phyloP scores from a whole-genome alignment of 768 basidiomycete species.

The Termitomyces sp. region DNA sequence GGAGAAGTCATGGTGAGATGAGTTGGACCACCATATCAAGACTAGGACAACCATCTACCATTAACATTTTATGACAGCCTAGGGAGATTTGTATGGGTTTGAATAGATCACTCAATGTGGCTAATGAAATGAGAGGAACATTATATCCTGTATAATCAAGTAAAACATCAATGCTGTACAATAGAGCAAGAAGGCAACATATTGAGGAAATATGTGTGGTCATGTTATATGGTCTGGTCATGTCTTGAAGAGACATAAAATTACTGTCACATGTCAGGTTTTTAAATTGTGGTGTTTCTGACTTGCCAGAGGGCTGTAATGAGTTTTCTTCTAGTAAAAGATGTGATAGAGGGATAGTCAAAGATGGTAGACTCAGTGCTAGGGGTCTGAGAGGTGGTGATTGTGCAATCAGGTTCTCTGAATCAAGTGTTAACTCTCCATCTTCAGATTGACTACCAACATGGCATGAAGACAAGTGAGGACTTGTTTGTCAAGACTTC shows the following conservation, averaged over 20 bases:
- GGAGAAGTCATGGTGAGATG: constrained; percentile 40
- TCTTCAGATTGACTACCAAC: background rate
- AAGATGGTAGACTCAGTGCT: background rate
- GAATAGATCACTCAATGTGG: background rate
- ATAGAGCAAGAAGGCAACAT: background rate
- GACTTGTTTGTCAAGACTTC: background rate
- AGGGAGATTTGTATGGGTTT: constrained; percentile 6
- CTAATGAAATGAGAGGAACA: constrained; percentile 5
- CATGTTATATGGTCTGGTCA: background rate
- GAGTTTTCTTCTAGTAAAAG: background rate
- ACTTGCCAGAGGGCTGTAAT: background rate
- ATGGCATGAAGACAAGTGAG: no score
- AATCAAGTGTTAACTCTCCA: background rate
- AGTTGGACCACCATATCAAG: constrained; percentile 47
- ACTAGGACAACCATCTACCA: constrained; percentile 20
- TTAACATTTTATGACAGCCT: background rate
- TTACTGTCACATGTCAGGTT: background rate
- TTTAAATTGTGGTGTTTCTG: constrained; percentile 1
- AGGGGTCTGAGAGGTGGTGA: background rate
- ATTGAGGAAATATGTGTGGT: background rate
- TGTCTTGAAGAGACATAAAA: background rate
- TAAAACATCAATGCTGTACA: background rate
- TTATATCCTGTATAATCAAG: background rate
- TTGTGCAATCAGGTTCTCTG: background rate
- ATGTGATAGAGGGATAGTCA: background rate